Evolutionary conservation across 306 rosid genomes (phyloP), one percentile per base, ranked within the genome.

Genomic region (Phaseolus lunatus): DNA sequence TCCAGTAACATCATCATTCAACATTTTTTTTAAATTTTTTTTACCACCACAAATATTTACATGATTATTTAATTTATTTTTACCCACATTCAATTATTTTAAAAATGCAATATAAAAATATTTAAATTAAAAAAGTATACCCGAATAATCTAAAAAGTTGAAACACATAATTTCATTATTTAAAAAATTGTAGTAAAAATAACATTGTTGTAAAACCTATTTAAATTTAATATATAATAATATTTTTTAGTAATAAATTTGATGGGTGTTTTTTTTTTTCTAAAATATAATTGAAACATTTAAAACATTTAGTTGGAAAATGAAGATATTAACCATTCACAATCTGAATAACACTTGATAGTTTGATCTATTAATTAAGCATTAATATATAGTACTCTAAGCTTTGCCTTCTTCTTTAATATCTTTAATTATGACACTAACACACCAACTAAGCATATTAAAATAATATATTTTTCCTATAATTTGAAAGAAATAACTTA

Each of bases 401-500:
- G 7, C 13, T 16, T 62, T 62, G 6, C 44, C 44, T 7, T 15
- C 24, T 29, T 62, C 2, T 62, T 31, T 62, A 62, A 62, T 62
- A 62, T 29, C 45, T 22, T 63, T 63, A 31, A 63, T 33, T 63
- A 63, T 63, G 68, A 63, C 68, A 16, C 7, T 9, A 31, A 16
- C 16, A 33, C 45, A 63, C 24, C 47, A 63, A 63, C 47, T 35
- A 35, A 35, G 4, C 16, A 1, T 14, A 58, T 14, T 26, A 26
- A 58, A 58, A 24, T 61, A 1, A 26, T 2, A 57, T 31, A 31
- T 31, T 57, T 12, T 12, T 24, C 24, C 5, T 15, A 62, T 29
- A 7, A 16, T 7, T 15, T 29, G 0, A 16, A n/a, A 49, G 16
- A 48, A 1, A 4, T 14, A 2, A 49, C 22, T 49, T 49, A 49